Evolutionary conservation across 2,329 filamentous ascomycete species (phyloP), one percentile per base, ranked within the genome.

Genomic region (Dichotomopilus funicola): DNA sequence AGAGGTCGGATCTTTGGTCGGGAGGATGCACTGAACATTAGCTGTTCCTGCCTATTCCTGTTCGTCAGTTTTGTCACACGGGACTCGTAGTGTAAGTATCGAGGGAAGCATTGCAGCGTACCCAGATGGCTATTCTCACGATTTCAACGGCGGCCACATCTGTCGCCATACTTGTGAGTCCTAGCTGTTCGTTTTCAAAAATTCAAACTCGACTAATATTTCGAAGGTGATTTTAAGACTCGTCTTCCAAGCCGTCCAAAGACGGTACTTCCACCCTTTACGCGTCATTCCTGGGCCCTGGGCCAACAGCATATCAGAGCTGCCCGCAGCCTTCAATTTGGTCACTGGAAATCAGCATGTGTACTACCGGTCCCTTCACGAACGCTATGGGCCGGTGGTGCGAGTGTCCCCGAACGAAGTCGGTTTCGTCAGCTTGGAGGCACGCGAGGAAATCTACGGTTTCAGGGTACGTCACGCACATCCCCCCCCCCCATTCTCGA

Each of bases 361-460:
- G 19, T 27, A 27, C 49, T 51, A 51, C 49, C n/a, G 33, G 40
- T 51, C 40, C 9, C 38, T 50, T 31, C 49, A 50, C 31, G 49
- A 50, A 9, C 13, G 33, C 19, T 50, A 50, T 43, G 49, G 49
- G 1, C 49, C 49, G 38, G 38, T 50, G 12, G 49, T 50, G 38
- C 49, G 49, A 2, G 49, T 50, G 2, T 50, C 49, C 4, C 49
- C 49, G 7, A 43, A 50, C 33, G 49, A 50, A n/a, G 27, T 50
- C 49, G 27, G 38, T 33, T 50, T 50, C 49, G 27, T 50, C 38
- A 50, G 49, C 11, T 12, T 43, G 0, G 49, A 50, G 27, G 49
- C 49, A n/a, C 49, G 49, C 7, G 49, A 50, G 27, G 49, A 42
- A 40, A 42, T 50, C 31, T 50, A 50, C 12, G 49, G 49, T 2